Evolutionary conservation across 768 basidiomycete species (phyloP), one percentile per base, ranked within the genome.

Genomic region (Candolleomyces eurysporus): DNA sequence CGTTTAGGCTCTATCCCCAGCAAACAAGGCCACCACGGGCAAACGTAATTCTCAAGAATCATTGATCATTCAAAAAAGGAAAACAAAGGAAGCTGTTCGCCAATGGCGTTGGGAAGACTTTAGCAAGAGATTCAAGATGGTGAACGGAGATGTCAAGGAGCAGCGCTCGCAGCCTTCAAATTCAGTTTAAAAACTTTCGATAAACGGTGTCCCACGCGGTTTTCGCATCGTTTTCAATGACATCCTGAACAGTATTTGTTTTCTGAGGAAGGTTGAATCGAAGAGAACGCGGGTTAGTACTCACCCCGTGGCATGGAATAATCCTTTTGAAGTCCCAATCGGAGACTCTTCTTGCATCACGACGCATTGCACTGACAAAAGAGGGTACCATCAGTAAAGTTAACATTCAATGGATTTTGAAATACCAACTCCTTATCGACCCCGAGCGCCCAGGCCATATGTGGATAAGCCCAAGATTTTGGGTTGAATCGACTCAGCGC

Each of bases 321-420:
- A 91, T 87, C 48, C 86, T 76, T 5, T 87, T 79, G 67, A 91
- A 90, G 64, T 88, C 84, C 92, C 92, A 94, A 0, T 72, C 78
- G 1, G 83, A 78, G 3, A 94, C 90, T 1, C 79, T 84, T 65
- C 79, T 82, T 5, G 82, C 86, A 63, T 89, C 86, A 21, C 82
- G 78, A 49, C 77, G 78, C 89, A 91, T 91, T 8, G 75, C 76
- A 6, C 80, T 46, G n/a, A 21, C 19, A 52, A 51, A 22, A 53
- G 21, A 19, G 31, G 57, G 16, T 46, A 9, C 5, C 1, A 48
- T 26, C 32, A 16, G 57, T 42, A 39, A 21, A 54, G 39, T 16
- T 2, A 9, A 32, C 7, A 3, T 36, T 36, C 36, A 11, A 36
- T 11, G 3, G 11, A 36, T 36, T 36, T 36, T 36, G 36, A 36